Evolutionary conservation across 495 filamentous ascomycete genomes (phyloP).

Genomic region (Neurospora cerealis): DNA sequence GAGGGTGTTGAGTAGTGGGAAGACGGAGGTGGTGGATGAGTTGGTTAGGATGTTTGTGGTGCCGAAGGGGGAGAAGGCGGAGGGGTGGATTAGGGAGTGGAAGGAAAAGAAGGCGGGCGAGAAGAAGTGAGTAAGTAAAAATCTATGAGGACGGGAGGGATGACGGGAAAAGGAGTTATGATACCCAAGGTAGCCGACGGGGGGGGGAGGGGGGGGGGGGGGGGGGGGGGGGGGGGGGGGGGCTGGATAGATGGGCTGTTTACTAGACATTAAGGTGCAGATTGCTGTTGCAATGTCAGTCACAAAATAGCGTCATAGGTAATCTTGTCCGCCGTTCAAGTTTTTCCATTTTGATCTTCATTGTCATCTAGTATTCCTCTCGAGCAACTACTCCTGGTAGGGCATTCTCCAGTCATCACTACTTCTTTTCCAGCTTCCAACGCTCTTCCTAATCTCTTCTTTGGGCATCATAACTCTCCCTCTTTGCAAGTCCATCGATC

Average conservation of each 20-base stretch:
- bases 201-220: too few relatives aligned
- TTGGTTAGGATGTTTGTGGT: conserved; percentile 73
- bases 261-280: not conserved
- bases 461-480: too few relatives aligned
- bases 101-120: conserved; percentile 53
- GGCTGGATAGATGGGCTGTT: not conserved
- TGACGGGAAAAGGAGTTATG: not conserved
- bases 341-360: not conserved
- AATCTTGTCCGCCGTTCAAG: not conserved
- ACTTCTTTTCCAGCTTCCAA: too few relatives aligned
- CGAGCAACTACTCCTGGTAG: not conserved
- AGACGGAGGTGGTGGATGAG: conserved; percentile 80
- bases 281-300: not conserved
- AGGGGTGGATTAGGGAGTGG: conserved; percentile 71
- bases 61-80: conserved; percentile 49
- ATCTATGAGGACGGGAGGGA: too few relatives aligned
- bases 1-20: conserved; percentile 64
- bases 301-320: not conserved
- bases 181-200: not conserved
- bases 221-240: too few relatives aligned
- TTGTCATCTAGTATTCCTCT: not conserved
- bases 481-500: too few relatives aligned
- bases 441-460: too few relatives aligned
- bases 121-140: not conserved
- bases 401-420: too few relatives aligned